Evolutionary conservation across 805 yeast genomes (phyloP).

Genomic region (Kockiozyma suomiensis): DNA sequence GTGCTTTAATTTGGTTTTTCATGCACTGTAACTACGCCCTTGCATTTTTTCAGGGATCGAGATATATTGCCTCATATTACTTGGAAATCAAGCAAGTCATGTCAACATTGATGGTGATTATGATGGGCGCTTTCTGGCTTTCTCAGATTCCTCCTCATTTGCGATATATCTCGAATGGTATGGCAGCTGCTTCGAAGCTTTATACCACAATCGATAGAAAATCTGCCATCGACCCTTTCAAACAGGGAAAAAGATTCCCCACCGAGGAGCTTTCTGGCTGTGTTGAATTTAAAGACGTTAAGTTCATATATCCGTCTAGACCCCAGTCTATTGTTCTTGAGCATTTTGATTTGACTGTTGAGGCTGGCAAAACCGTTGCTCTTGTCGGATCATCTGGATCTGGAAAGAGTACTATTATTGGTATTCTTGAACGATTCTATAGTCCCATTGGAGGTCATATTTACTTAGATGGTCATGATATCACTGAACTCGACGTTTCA

Average conservation of each 20-base stretch:
- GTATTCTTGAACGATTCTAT: slow-evolving; percentile 59
- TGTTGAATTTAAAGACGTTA: slow-evolving; percentile 35
- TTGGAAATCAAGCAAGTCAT: slow-evolving; percentile 28
- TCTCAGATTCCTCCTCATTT: slow-evolving; percentile 47
- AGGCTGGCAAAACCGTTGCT: slow-evolving; percentile 83
- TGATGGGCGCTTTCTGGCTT: slow-evolving; percentile 44
- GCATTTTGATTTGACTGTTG: slow-evolving; percentile 44
- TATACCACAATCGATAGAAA: slow-evolving; percentile 48
- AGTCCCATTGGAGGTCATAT: slow-evolving; percentile 55
- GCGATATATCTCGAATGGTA: slow-evolving; percentile 44
- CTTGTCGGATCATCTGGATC: slow-evolving; percentile 83
- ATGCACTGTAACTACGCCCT: slow-evolving; percentile 46
- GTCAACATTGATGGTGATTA: slow-evolving; percentile 38
- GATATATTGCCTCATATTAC: slow-evolving; percentile 34
- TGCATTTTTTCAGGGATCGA: slow-evolving; percentile 46
- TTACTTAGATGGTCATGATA: slow-evolving; percentile 51
- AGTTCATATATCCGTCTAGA: slow-evolving; percentile 40
- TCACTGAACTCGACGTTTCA: slow-evolving; percentile 53
- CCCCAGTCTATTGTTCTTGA: slow-evolving; percentile 37
- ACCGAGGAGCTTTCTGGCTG: slow-evolving; percentile 44
- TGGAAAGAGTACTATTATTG: slow-evolving; percentile 51
- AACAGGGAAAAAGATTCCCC: slow-evolving; percentile 27
- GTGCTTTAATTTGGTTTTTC: slow-evolving; percentile 44
- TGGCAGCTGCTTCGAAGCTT: slow-evolving; percentile 46
- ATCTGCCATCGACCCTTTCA: slow-evolving; percentile 45